A percentile compares a stretch with the other conserved stretches of the same genome.
phyloP scores from a whole-genome alignment of 805 yeast species.

The Zygoascus flipseniorum region DNA sequence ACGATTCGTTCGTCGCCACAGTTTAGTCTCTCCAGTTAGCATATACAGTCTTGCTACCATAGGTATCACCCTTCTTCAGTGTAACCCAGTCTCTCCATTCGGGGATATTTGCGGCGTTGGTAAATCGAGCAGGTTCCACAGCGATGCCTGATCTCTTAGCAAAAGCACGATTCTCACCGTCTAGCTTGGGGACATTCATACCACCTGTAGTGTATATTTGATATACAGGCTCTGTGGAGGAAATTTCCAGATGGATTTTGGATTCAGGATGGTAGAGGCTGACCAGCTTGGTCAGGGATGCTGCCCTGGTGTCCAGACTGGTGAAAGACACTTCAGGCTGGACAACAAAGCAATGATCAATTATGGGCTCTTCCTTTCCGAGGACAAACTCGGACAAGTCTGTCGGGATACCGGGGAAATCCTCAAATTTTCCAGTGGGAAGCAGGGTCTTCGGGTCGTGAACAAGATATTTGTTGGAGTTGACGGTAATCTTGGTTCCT shows the following conservation, averaged over 20 bases:
- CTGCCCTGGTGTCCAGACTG: slow-evolving; percentile 40
- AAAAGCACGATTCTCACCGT: slow-evolving; percentile 21
- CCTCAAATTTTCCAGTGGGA: slow-evolving; percentile 38
- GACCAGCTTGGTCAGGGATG: slow-evolving; percentile 31
- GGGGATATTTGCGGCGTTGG: slow-evolving; percentile 42
- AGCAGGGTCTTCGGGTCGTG: slow-evolving; percentile 35
- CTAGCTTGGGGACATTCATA: slow-evolving; percentile 30
- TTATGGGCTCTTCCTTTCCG: slow-evolving; percentile 29
- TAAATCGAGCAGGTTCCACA: slow-evolving; percentile 52
- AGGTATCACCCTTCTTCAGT: slow-evolving; percentile 40
- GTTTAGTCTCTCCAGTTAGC: slow-evolving; percentile 18
- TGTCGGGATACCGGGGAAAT: slow-evolving; percentile 16
- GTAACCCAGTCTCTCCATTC: slow-evolving; percentile 44
- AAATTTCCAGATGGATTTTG: slow-evolving; percentile 33
- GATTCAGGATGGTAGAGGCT: slow-evolving; percentile 41
- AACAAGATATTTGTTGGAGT: slow-evolving; percentile 35
- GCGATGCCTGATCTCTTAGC: slow-evolving; percentile 45
- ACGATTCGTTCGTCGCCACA: neutral
- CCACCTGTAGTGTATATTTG: slow-evolving; percentile 58
- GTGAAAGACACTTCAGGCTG: slow-evolving; percentile 15
- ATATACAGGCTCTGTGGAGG: slow-evolving; percentile 57
- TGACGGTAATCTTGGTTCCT: slow-evolving; percentile 34
- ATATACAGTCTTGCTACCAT: slow-evolving; percentile 39
- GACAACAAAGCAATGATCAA: slow-evolving; percentile 43
- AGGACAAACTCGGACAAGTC: slow-evolving; percentile 20